Evolutionary conservation across 164 flowering plant genomes (phyloP).

Genomic region (Stephania yunnanensis): DNA sequence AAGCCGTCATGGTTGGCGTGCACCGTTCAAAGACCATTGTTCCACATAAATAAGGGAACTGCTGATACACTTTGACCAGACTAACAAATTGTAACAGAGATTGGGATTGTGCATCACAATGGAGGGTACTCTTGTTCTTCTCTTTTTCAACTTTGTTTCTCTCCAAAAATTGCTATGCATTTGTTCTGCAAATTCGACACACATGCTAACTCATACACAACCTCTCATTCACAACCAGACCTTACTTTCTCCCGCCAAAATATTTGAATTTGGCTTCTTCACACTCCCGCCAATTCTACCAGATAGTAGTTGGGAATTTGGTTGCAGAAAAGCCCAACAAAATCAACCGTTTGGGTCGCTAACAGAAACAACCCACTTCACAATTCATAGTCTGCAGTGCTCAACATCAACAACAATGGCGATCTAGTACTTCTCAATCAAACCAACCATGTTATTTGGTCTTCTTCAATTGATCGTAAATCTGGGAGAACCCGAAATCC

Average conservation of each 20-base stretch:
- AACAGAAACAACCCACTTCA: background rate
- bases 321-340: background rate
- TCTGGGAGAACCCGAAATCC: background rate
- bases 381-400: background rate
- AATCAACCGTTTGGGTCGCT: background rate
- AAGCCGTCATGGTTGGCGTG: too few species aligned
- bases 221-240: background rate
- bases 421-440: background rate
- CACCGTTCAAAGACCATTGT: too few species aligned
- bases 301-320: slow-evolving; percentile 7
- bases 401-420: background rate
- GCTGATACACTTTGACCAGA: too few species aligned
- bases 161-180: background rate
- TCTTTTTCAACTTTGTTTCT: background rate
- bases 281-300: background rate
- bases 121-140: background rate
- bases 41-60: too few species aligned
- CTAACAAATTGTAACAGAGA: too few species aligned
- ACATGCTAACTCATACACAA: background rate
- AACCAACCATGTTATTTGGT: background rate
- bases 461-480: slow-evolving; percentile 1
- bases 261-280: slow-evolving; percentile 3
- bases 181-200: background rate
- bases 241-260: slow-evolving; percentile 1
- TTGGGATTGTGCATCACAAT: background rate